A percentile compares a stretch with the other conserved stretches of the same genome.
These are phyloP conservation scores for Grosmannia penicillata DNA, from an alignment of 2,329 filamentous ascomycete species.

Conservation along the genomic window DNA sequence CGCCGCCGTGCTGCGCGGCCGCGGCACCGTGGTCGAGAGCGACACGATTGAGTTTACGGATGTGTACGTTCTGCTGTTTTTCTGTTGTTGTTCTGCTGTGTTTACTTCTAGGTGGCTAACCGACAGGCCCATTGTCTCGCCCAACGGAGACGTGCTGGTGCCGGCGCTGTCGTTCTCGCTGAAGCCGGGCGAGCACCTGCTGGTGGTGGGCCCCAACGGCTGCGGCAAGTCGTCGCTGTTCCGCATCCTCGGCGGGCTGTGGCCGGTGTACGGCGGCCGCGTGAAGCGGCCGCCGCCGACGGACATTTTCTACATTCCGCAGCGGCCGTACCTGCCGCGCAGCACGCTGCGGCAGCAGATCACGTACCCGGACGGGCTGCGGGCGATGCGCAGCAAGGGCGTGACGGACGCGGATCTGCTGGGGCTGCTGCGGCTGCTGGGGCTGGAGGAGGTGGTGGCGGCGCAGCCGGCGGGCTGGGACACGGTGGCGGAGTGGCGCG, in stretches of 20 bases:
- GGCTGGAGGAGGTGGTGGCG: slow-evolving; percentile 70
- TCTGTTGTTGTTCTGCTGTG: neutral
- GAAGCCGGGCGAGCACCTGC: slow-evolving; percentile 71
- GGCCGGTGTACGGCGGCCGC: slow-evolving; percentile 92
- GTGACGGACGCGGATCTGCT: slow-evolving; percentile 71
- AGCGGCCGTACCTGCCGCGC: slow-evolving; percentile 82
- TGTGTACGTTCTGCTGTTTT: slow-evolving; percentile 38
- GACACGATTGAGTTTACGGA: slow-evolving; percentile 71
- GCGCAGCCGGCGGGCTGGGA: slow-evolving; percentile 67
- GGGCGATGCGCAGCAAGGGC: slow-evolving; percentile 74
- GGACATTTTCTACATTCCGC: slow-evolving; percentile 96
- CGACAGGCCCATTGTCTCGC: slow-evolving; percentile 71
- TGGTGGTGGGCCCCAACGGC: slow-evolving; percentile 92
- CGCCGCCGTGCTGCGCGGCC: slow-evolving; percentile 64
- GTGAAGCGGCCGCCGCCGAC: slow-evolving; percentile 84
- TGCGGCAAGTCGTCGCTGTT: slow-evolving; percentile 95
- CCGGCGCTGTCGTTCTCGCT: slow-evolving; percentile 77
- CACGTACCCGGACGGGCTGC: slow-evolving; percentile 82
- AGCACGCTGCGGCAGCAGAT: slow-evolving; percentile 93
- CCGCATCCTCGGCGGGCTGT: slow-evolving; percentile 87
- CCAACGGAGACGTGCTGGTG: slow-evolving; percentile 87
- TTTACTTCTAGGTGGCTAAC: neutral
- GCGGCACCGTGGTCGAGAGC: slow-evolving; percentile 71
- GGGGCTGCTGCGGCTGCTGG: slow-evolving; percentile 61
- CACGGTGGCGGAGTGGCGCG: slow-evolving; percentile 90